Evolutionary conservation across 371 early-diverging fungal genomes (phyloP), one percentile per base, ranked within the genome.

Genomic region (Capniomyces stellatus): DNA sequence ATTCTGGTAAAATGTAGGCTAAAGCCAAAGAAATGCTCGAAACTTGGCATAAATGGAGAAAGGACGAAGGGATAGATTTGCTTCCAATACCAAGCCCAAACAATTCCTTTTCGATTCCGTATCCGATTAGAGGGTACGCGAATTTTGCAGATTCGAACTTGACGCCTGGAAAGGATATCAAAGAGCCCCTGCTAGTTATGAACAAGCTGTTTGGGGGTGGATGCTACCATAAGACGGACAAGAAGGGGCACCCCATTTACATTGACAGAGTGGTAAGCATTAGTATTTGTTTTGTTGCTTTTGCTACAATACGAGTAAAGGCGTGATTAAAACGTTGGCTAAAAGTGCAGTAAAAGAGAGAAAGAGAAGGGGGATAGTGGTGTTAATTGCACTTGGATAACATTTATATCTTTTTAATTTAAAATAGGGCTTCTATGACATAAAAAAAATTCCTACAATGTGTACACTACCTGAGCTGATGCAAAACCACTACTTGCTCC

Each of bases 181-280:
- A 77, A n/a, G 82, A 81, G 25, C 67, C 75, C 35, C 80, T 83
- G n/a, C 62, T 79, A 27, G 67, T 76, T 46, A 72, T 83, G 24
- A 71, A 76, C 55, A 71, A 66, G 27, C 77, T 75, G 63, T 78
- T 83, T 72, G 89, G 89, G 3, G 89, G 89, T 51, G 78, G 79
- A 25, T 75, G 77, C 70, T 75, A 81, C 52, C 89, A 89, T 67
- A 87, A 87, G 57, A 70, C 72, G 49, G 89, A 89, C 70, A 80
- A 75, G 55, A 76, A 78, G 46, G 89, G 87, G 15, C 72, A 75
- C 55, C 86, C 87, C 8, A 64, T 89, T 54, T 85, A 85, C 57
- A 83, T 87, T 57, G 89, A 89, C 64, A 74, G 84, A 19, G 72
- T 80, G 40, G 85, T 81, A 64, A 70, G 63, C 8, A 12, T 44